phyloP scores from a whole-genome alignment of 2,329 filamentous ascomycete genomes.

The Drechslerella dactyloides region DNA sequence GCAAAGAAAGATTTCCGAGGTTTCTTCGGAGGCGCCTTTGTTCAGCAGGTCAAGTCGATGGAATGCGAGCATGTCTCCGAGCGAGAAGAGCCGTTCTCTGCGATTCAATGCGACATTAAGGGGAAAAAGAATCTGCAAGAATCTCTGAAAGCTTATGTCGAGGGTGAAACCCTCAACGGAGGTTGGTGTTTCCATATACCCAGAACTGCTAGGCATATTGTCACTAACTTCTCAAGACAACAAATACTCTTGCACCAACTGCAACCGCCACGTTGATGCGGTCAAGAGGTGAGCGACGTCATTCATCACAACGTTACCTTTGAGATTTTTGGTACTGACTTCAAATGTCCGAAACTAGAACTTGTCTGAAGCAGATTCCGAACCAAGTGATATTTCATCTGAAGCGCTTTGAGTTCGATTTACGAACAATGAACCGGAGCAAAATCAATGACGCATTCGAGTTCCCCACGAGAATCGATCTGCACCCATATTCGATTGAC shows the following conservation, averaged over 20 bases:
- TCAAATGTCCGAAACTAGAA: slow-evolving; percentile 61
- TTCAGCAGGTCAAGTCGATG: slow-evolving; percentile 94
- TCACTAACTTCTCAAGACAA: slow-evolving; percentile 68
- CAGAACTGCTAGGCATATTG: not conserved
- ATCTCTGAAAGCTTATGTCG: slow-evolving; percentile 91
- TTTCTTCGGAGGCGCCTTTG: slow-evolving; percentile 88
- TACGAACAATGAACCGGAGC: slow-evolving; percentile 76
- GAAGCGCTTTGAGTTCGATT: slow-evolving; percentile 83
- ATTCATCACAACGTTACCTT: slow-evolving; percentile 22
- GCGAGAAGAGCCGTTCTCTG: slow-evolving; percentile 85
- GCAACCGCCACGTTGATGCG: slow-evolving; percentile 86
- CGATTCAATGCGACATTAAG: slow-evolving; percentile 95
- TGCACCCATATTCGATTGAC: slow-evolving; percentile 88
- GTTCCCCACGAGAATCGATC: slow-evolving; percentile 82
- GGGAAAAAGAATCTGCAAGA: slow-evolving; percentile 83
- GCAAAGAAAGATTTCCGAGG: slow-evolving; percentile 76
- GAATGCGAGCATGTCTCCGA: slow-evolving; percentile 95
- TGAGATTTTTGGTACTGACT: not conserved
- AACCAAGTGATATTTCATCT: slow-evolving; percentile 95
- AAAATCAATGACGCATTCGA: slow-evolving; percentile 97
- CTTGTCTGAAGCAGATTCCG: slow-evolving; percentile 88
- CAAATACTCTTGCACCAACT: slow-evolving; percentile 95
- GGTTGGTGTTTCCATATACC: slow-evolving; percentile 59
- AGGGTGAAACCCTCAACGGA: slow-evolving; percentile 95
- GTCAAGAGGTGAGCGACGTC: slow-evolving; percentile 72